Conservation (phyloP, 2,329 filamentous ascomycete genomes). For the Blumeria graminis region DNA sequence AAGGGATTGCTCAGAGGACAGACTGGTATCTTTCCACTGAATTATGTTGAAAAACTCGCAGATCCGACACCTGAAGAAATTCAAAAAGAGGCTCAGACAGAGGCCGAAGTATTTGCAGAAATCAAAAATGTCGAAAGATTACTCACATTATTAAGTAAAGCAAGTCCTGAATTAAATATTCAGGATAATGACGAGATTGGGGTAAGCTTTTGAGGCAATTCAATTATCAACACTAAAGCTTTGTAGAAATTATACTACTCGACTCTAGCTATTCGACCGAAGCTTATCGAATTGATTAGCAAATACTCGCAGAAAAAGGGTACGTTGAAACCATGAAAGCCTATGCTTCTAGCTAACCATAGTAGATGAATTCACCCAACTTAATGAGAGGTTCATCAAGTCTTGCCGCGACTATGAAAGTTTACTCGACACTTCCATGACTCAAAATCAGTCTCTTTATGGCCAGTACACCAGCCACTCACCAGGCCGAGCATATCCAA, state of each 20-base stretch:
- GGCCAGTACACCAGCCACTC: constrained; percentile 34
- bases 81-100: constrained; percentile 89
- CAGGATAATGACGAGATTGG: constrained; percentile 97
- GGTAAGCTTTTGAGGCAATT: constrained; percentile 20
- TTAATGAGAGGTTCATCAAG: constrained; percentile 99
- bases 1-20: constrained; percentile 83
- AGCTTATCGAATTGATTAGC: constrained; percentile 91
- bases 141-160: constrained; percentile 73
- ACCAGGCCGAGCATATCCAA: constrained; percentile 17
- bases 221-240: constrained; percentile 13
- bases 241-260: constrained; percentile 60
- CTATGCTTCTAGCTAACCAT: constrained; percentile 5
- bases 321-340: constrained; percentile 17
- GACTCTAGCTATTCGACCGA: constrained; percentile 79
- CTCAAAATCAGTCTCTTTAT: constrained; percentile 59
- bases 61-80: constrained; percentile 88
- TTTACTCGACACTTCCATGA: constrained; percentile 89
- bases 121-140: constrained; percentile 61
- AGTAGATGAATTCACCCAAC: constrained; percentile 89
- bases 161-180: constrained; percentile 52
- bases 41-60: constrained; percentile 93
- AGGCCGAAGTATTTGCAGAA: constrained; percentile 54
- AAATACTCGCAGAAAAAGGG: constrained; percentile 99
- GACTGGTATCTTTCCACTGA: constrained; percentile 92
- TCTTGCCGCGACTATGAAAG: constrained; percentile 89